Evolutionary conservation across 192 early-diverging fungal genomes (phyloP), one percentile per base, ranked within the genome.

Genomic region (Backusella sp.): DNA sequence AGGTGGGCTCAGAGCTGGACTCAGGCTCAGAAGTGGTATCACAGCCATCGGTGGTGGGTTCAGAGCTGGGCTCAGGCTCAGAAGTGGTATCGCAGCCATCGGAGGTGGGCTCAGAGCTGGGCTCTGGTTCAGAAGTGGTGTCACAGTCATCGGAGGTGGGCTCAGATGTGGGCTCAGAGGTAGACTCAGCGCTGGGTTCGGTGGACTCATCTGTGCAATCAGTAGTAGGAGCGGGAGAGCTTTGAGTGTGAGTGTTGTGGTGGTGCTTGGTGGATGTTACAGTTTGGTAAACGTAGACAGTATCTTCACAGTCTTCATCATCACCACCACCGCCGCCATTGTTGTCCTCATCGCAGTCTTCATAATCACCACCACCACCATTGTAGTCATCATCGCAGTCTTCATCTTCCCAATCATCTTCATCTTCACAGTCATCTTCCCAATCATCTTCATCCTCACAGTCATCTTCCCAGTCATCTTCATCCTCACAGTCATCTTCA

Each of bases 281-380:
- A 4, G 73, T 73, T 12, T 73, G 15, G 36, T 73, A 73, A n/a
- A 73, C 73, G 35, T 73, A 73, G 2, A 73, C 17, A 7, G 42
- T 66, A 4, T 28, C 39, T 15, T 73, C 72, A 44, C 32, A n/a
- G 36, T 73, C 46, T 9, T 53, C 46, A 6, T 73, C 41, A 6
- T 73, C 71, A 30, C 1, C 30, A 30, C 36, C 36, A 37, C 8
- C 36, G 8, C 12, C 26, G 65, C 32, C 14, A 66, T 30, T 14
- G 0, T 66, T 0, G 8, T 23, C 32, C 1, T 66, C 32, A 0
- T 59, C 62, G 15, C 52, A 53, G 21, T 75, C 74, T 17, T 68
- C 62, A 4, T 68, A 66, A 37, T 56, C 44, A 6, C 52, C 12
- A n/a, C n/a, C n/a, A n/a, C n/a, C n/a, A n/a, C n/a, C n/a, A n/a